Base-by-base conservation (phyloP, 2,329 filamentous ascomycete species). In the Xylaria sp. region DNA sequence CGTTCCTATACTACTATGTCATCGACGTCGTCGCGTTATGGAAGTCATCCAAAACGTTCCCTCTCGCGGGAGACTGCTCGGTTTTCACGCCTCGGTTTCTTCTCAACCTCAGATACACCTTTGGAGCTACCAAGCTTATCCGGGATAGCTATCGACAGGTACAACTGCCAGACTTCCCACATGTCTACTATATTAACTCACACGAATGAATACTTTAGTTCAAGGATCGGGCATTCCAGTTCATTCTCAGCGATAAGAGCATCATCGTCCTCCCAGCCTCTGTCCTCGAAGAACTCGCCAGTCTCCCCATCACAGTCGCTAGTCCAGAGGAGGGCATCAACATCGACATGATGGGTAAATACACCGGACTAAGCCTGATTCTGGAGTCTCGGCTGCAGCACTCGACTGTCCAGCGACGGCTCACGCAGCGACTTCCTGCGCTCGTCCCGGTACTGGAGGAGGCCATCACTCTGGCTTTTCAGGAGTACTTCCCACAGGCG, bases 321-420 rank as follows among this genome's bases (percentile, higher is more conserved):
- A 57, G 58, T n/a, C 56, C 60, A 4, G 16, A 57, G 1, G 52
- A 30, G 3, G 62, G 23, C 16, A 44, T 63, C 3, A 59, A 62
- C 6, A 54, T 57, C 5, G 65, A 65, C 4, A 42, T 66, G 1
- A 52, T 58, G 18, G 65, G 65, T 0, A 30, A 4, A 4, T 66
- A 59, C 55, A 62, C 60, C 2, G 57, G 60, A 1, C 19, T 65
- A 6, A 51, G 56, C 37, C 9, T 64, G 6, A 61, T 65, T 2
- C 48, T 64, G 1, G 57, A 63, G 11, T 65, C 44, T 30, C 42
- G 55, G 5, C 39, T 59, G 30, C 63, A 67, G 23, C 56, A 62
- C 39, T 49, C 63, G 9, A 57, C 64, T 23, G 46, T 67, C 2
- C 63, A 67, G 54, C 60, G 62, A 5, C 62, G 55, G 42, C 39